These are phyloP conservation scores for Tritrichomonas musculus DNA, from an alignment of 208 protist genomes.

Conservation along the genomic window DNA sequence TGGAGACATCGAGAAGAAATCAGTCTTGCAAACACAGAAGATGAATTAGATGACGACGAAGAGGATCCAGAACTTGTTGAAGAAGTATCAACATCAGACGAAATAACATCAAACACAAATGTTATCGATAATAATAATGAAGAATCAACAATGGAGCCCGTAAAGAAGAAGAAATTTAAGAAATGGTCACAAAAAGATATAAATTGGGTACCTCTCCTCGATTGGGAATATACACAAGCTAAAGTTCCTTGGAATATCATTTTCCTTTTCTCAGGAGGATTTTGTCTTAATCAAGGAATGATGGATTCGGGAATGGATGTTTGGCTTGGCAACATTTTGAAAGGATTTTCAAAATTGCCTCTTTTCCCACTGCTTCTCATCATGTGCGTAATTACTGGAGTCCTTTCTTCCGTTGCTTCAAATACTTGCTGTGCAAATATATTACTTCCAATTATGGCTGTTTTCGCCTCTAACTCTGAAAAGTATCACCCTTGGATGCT, in stretches of 20 bases:
- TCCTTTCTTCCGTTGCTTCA: background rate
- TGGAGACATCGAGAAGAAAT: too few species aligned
- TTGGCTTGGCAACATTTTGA: background rate
- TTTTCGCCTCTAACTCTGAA: background rate
- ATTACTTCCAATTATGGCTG: slow-evolving; percentile 35
- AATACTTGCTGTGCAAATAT: slow-evolving; percentile 39
- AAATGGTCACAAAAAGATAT: background rate
- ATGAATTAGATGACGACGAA: background rate
- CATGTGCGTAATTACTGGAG: background rate
- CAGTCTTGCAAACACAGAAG: too few species aligned
- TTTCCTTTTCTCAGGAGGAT: slow-evolving; percentile 44
- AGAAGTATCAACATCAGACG: background rate
- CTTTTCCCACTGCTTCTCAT: background rate
- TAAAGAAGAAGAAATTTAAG: background rate
- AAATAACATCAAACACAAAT: background rate
- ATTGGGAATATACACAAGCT: slow-evolving; percentile 28
- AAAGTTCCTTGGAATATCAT: slow-evolving; percentile 43
- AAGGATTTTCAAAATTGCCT: background rate
- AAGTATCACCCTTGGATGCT: slow-evolving; percentile 39
- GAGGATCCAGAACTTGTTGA: background rate
- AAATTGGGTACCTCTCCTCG: background rate
- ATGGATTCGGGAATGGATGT: background rate
- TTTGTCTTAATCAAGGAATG: slow-evolving; percentile 41
- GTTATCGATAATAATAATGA: background rate
- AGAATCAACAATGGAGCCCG: too few species aligned